Evolutionary conservation across 2,329 filamentous ascomycete species (phyloP).

Genomic region (Cladosporium cucumerinum): DNA sequence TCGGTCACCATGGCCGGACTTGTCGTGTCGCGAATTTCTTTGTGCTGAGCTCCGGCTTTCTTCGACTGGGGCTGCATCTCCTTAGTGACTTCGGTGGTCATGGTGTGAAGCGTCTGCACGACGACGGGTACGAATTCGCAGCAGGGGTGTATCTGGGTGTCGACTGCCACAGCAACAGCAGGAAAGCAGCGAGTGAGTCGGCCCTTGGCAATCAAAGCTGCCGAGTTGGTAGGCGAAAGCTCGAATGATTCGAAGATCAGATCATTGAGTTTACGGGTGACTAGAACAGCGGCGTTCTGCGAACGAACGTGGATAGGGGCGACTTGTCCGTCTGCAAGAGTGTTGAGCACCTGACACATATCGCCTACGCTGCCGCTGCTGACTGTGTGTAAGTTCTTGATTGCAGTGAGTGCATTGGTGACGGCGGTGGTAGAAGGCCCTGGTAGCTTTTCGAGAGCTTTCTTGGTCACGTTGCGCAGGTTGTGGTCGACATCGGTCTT

Average conservation of each 20-base stretch:
- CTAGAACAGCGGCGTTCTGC: constrained; percentile 27
- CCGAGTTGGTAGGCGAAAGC: no score
- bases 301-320: neutral
- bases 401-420: constrained; percentile 25
- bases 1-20: constrained; percentile 58
- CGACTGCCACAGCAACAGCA: constrained; percentile 29
- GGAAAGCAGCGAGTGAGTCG: constrained; percentile 61
- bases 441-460: constrained; percentile 17
- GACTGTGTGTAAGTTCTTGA: neutral
- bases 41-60: constrained; percentile 58
- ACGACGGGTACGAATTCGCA: constrained; percentile 32
- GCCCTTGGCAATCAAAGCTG: no score
- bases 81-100: constrained; percentile 22
- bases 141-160: constrained; percentile 37
- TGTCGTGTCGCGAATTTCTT: constrained; percentile 57
- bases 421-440: no score
- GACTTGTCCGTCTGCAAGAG: no score
- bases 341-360: no score
- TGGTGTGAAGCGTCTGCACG: constrained; percentile 21
- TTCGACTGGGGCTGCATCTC: constrained; percentile 21
- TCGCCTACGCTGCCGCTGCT: no score
- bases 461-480: constrained; percentile 4
- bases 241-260: constrained; percentile 61
- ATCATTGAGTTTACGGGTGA: constrained; percentile 25
- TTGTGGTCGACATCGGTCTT: no score